These are phyloP conservation scores for Metarhizium robertsii DNA, from an alignment of 2,329 filamentous ascomycete genomes.

Conservation along the genomic window DNA sequence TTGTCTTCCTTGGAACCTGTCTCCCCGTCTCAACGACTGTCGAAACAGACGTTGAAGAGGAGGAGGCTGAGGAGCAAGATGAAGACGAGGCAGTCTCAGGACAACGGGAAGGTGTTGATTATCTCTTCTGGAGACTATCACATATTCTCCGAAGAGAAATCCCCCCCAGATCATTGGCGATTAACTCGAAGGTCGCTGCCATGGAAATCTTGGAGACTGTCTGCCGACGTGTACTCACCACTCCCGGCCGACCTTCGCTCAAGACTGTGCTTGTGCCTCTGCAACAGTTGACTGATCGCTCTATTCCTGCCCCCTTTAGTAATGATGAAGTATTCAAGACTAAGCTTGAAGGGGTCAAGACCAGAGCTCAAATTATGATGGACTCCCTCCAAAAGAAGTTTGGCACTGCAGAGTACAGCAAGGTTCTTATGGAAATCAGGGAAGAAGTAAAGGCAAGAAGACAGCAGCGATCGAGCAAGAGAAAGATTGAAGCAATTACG, in stretches of 20 bases:
- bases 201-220: constrained; percentile 67
- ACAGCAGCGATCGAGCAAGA: constrained; percentile 68
- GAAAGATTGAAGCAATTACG: constrained; percentile 78
- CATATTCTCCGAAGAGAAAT: constrained; percentile 71
- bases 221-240: constrained; percentile 47
- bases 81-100: constrained; percentile 24
- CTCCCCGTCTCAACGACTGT: constrained; percentile 29
- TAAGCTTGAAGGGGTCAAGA: constrained; percentile 60
- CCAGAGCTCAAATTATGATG: constrained; percentile 67
- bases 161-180: constrained; percentile 49
- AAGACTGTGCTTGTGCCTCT: constrained; percentile 52
- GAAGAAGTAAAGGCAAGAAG: constrained; percentile 63
- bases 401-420: constrained; percentile 72
- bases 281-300: constrained; percentile 74
- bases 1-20: constrained; percentile 67
- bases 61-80: constrained; percentile 33
- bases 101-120: constrained; percentile 44
- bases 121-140: constrained; percentile 70
- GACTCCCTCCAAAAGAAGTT: constrained; percentile 76
- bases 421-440: constrained; percentile 61
- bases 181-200: constrained; percentile 66
- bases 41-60: constrained; percentile 30
- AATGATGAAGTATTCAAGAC: constrained; percentile 60
- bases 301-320: constrained; percentile 62
- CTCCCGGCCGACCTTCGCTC: constrained; percentile 52